phyloP scores from a whole-genome alignment of 2,329 filamentous ascomycete genomes.

The Colletotrichum cereale region DNA sequence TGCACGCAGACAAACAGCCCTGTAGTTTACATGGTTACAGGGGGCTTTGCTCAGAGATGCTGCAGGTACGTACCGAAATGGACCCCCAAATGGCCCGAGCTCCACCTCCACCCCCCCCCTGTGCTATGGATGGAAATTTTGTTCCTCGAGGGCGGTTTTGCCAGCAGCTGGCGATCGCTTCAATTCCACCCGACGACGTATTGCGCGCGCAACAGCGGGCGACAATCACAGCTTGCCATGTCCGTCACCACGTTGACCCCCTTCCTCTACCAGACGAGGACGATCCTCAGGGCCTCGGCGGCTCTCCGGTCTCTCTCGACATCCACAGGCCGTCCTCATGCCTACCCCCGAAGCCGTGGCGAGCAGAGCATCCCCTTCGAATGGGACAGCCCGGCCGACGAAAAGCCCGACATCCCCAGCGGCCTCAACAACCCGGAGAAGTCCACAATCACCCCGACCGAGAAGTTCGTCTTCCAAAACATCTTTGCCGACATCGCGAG shows the following conservation, averaged over 20 bases:
- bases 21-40: too few relatives aligned
- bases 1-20: too few relatives aligned
- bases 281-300: constrained; percentile 59
- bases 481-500: constrained; percentile 61
- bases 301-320: constrained; percentile 41
- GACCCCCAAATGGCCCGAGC: constrained; percentile 27
- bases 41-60: too few relatives aligned
- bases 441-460: constrained; percentile 69
- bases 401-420: constrained; percentile 42
- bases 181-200: background rate
- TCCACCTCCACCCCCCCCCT: background rate
- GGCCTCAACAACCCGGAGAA: constrained; percentile 41
- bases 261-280: constrained; percentile 80
- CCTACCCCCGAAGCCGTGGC: constrained; percentile 42
- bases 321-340: constrained; percentile 27
- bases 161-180: background rate
- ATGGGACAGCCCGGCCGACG: constrained; percentile 50
- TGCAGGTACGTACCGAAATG: too few relatives aligned
- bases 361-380: constrained; percentile 64
- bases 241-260: constrained; percentile 64
- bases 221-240: constrained; percentile 49
- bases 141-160: background rate
- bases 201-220: background rate
- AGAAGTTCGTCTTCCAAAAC: constrained; percentile 70
- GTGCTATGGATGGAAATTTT: constrained; percentile 26